Evolutionary conservation across 2,329 filamentous ascomycete species (phyloP).

Genomic region (Aureobasidium melanogenum): DNA sequence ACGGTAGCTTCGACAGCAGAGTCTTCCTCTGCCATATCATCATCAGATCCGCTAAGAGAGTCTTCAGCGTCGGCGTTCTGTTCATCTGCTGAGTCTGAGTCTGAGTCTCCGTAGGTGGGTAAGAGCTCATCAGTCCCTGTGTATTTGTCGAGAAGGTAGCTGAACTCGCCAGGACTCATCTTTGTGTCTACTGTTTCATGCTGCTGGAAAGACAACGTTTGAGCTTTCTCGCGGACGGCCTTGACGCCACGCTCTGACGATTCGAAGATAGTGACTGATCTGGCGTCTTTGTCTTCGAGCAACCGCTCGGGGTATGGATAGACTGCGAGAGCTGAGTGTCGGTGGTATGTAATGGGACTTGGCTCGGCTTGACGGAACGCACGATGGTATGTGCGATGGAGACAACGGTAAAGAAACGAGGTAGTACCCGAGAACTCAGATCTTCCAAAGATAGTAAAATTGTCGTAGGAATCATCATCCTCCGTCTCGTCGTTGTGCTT

Average conservation of each 20-base stretch:
- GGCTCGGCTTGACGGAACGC: constrained; percentile 15
- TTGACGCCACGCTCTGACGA: constrained; percentile 13
- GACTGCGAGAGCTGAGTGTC: constrained; percentile 21
- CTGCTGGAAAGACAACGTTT: not conserved
- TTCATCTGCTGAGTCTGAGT: not conserved
- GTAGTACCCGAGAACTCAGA: constrained; percentile 18
- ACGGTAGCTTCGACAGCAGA: not conserved
- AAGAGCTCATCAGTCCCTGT: constrained; percentile 10
- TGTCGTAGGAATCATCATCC: constrained; percentile 11
- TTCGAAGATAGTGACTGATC: constrained; percentile 26
- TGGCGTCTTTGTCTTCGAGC: not conserved
- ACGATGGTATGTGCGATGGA: constrained; percentile 19
- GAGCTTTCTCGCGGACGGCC: constrained; percentile 22
- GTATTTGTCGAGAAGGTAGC: constrained; percentile 20
- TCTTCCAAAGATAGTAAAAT: constrained; percentile 11
- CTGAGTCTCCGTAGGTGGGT: constrained; percentile 33
- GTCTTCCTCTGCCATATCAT: constrained; percentile 28
- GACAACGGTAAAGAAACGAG: constrained; percentile 21
- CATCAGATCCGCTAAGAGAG: constrained; percentile 26
- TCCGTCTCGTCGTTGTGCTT: constrained; percentile 14
- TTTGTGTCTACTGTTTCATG: not conserved
- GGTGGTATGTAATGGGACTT: constrained; percentile 8
- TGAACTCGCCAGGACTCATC: constrained; percentile 14
- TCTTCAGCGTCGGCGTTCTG: constrained; percentile 14
- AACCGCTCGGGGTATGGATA: constrained; percentile 23